These are phyloP conservation scores for Populus euphratica DNA, from an alignment of 345 rosid species.

Conservation along the genomic window DNA sequence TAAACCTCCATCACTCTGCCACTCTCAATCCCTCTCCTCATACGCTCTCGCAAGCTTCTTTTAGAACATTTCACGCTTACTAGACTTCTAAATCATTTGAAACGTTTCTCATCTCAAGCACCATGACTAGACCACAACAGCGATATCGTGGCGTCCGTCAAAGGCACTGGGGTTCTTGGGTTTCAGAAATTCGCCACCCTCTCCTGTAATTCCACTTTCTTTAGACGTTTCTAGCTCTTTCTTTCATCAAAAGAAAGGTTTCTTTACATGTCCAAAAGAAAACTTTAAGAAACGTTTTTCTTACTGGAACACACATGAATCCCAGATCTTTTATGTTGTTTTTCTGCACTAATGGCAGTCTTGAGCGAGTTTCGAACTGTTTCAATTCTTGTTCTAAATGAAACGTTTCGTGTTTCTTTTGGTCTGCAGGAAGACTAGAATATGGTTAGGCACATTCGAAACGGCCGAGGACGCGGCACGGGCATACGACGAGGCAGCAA, in stretches of 20 bases:
- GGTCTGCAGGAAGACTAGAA: slow-evolving; percentile 31
- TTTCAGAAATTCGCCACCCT: slow-evolving; percentile 32
- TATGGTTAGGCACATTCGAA: slow-evolving; percentile 37
- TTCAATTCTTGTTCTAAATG: background rate
- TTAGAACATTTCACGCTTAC: slow-evolving; percentile 23
- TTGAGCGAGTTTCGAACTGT: too few species aligned
- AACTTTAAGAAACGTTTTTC: background rate
- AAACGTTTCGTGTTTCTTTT: background rate
- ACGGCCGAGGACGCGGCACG: slow-evolving; percentile 32
- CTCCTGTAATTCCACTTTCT: slow-evolving; percentile 15
- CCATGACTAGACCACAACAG: slow-evolving; percentile 22
- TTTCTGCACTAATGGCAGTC: background rate
- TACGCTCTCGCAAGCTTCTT: background rate
- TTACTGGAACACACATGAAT: background rate
- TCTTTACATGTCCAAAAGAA: background rate
- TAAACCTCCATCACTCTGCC: slow-evolving; percentile 10
- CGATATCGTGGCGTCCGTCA: slow-evolving; percentile 32
- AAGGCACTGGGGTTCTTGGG: slow-evolving; percentile 37
- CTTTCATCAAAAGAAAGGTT: background rate
- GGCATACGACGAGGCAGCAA: slow-evolving; percentile 35
- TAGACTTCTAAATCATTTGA: background rate
- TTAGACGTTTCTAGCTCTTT: background rate
- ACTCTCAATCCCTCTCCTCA: background rate
- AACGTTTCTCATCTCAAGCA: slow-evolving; percentile 11
- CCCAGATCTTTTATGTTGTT: background rate